A percentile compares a stretch with the other conserved stretches of the same genome.
Evolutionary conservation across 192 early-diverging fungal species (phyloP).

Genomic region (Polychytrium aggregatum): DNA sequence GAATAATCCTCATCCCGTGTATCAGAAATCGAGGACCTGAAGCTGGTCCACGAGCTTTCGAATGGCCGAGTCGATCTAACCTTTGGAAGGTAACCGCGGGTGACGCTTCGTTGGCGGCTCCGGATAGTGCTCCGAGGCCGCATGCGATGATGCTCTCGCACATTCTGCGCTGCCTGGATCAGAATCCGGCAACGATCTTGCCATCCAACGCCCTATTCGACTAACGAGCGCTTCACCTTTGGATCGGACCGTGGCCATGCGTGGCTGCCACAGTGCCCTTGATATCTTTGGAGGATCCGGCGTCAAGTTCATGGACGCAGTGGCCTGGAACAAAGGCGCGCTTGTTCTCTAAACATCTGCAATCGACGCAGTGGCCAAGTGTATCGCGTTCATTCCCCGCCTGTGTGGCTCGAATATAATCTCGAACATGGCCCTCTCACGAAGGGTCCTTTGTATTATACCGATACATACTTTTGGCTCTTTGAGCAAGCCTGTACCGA

Average conservation of each 20-base stretch:
- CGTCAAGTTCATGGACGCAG: constrained; percentile 63
- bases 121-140: too few relatives aligned
- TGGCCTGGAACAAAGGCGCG: constrained; percentile 36
- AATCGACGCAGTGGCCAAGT: too few relatives aligned
- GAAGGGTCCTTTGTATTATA: too few relatives aligned
- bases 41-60: constrained; percentile 66
- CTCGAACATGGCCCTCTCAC: too few relatives aligned
- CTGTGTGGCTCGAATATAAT: too few relatives aligned
- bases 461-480: too few relatives aligned
- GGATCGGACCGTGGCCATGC: too few relatives aligned
- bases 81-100: constrained; percentile 60
- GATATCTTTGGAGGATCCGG: constrained; percentile 92
- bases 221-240: too few relatives aligned
- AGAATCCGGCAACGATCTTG: not conserved
- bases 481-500: too few relatives aligned
- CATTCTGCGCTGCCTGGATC: not conserved
- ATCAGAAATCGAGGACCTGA: constrained; percentile 55
- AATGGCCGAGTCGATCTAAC: constrained; percentile 83
- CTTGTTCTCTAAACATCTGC: too few relatives aligned
- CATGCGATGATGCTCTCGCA: not conserved
- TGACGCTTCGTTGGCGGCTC: not conserved
- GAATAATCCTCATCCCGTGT: too few relatives aligned
- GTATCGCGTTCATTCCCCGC: too few relatives aligned
- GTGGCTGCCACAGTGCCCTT: constrained; percentile 63
- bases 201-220: not conserved